Base-by-base conservation (phyloP, 2,329 filamentous ascomycete species). In the Exophiala sp. region DNA sequence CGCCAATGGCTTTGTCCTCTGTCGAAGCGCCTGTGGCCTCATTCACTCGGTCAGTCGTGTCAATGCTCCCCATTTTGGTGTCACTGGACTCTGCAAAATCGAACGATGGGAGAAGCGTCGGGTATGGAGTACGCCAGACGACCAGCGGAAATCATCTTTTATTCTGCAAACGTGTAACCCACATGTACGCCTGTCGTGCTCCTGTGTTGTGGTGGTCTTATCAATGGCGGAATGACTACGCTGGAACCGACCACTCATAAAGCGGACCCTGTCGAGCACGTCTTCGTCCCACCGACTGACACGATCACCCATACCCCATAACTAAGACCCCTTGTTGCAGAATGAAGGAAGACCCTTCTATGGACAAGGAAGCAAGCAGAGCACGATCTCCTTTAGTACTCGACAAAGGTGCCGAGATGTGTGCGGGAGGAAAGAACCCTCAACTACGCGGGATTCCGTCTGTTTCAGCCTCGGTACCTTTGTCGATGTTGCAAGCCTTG, bases 261-360 rank as follows among this genome's bases (percentile, higher is more conserved):
- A 16, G 11, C 18, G 21, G 9, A 23, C n/a, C 19, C n/a, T 24
- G 11, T 27, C 21, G 38, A 41, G 38, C 38, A 41, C 38, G 38
- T 41, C 38, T 41, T 41, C 19, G 38, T 23, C 38, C 38, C 38
- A 41, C 38, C 38, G 5, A 24, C 38, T 41, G 38, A 41, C 38
- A 41, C 14, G 38, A 41, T 41, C 35, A 22, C 4, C 5, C 8
- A 5, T 16, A 19, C 35, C 10, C 35, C 16, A 19, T 8, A 38
- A 10, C 8, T 13, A 27, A 27, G 24, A 27, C 24, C 6, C n/a
- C 13, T 35, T 35, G 32, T 18, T n/a, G 16, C 13, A 19, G 4
- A 38, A 11, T 13, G 6, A 5, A 6, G 14, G 13, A 18, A 35
- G 32, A 5, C 6, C n/a, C 6, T n/a, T n/a, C 35, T 22, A 38